Evolutionary conservation across 164 flowering plant genomes (phyloP).

Genomic region (Berberis thunbergii): DNA sequence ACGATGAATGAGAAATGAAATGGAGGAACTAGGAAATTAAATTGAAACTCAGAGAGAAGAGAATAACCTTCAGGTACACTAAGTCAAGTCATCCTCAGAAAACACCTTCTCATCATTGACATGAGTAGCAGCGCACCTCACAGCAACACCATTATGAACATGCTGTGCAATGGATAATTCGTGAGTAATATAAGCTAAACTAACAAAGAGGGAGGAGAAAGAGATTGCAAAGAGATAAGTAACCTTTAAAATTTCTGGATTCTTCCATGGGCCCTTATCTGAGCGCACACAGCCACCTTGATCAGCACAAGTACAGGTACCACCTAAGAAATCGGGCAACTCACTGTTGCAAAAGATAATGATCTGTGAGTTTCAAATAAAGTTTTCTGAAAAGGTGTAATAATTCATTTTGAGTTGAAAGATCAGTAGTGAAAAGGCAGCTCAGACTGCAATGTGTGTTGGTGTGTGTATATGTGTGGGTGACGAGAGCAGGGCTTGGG

Average conservation of each 20-base stretch:
- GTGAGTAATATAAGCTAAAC: not conserved
- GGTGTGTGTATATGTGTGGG: too few species aligned
- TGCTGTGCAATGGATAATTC: slow-evolving; percentile 1
- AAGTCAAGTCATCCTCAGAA: slow-evolving; percentile 46
- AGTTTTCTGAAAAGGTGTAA: not conserved
- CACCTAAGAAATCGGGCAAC: slow-evolving; percentile 83
- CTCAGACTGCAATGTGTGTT: not conserved
- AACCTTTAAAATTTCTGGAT: slow-evolving; percentile 62
- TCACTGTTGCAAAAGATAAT: slow-evolving; percentile 40
- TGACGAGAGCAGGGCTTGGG: too few species aligned
- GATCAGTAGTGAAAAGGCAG: not conserved
- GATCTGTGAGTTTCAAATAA: not conserved
- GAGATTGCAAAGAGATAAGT: not conserved
- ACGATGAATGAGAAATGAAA: not conserved
- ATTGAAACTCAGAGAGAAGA: not conserved
- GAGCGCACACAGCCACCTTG: slow-evolving; percentile 83
- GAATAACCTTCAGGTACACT: slow-evolving; percentile 31
- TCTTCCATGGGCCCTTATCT: slow-evolving; percentile 93
- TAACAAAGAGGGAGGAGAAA: not conserved
- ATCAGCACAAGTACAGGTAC: slow-evolving; percentile 74
- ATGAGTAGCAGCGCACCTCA: slow-evolving; percentile 27
- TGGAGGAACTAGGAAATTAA: not conserved
- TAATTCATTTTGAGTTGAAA: not conserved
- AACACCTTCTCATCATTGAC: slow-evolving; percentile 46
- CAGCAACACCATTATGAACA: slow-evolving; percentile 60